Evolutionary conservation across 2,329 filamentous ascomycete species (phyloP), one percentile per base, ranked within the genome.

Genomic region (Pestalotiopsis sp.): DNA sequence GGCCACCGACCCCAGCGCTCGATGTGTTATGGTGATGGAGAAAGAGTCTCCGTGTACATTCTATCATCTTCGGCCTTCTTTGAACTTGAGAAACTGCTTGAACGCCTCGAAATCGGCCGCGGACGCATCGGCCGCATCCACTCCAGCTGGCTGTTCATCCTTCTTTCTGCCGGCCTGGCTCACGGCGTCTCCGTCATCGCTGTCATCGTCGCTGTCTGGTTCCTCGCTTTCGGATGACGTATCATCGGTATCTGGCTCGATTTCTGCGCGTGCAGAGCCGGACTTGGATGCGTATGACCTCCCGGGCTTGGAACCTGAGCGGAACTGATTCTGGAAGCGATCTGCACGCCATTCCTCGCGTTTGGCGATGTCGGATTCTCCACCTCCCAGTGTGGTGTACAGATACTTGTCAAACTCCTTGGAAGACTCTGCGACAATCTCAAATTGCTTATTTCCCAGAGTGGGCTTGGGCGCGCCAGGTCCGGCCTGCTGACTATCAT

Each of bases 361-460:
- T n/a, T 25, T 59, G 12, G 57, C 57, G 3, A 59, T 59, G 25
- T 59, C 57, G 2, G 57, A 59, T 3, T 59, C 57, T 11, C 23
- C 57, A 17, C n/a, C 57, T 27, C 57, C 57, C 3, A 59, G 2
- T 6, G 57, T 59, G 2, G 57, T 23, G 23, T 25, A 25, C 2
- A 59, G 57, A 6, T 59, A 59, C 17, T 36, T 59, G 57, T 59
- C 57, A n/a, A 59, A 59, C 57, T 59, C 57, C 23, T 14, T 59
- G 57, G 57, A 59, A 11, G 57, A 59, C 7, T 59, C 57, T 36
- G 57, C 57, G 0, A 59, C 57, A 0, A 13, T 59, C 6, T 13
- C n/a, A 59, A 59, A 59, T 23, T 59, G 57, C 7, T n/a, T 4
- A 36, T n/a, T 12, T 17, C 57, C 57, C 23, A 59, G 12, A 14